Base-by-base conservation (phyloP, 257 asterid genomes). In the Primulina huaijiensis region DNA sequence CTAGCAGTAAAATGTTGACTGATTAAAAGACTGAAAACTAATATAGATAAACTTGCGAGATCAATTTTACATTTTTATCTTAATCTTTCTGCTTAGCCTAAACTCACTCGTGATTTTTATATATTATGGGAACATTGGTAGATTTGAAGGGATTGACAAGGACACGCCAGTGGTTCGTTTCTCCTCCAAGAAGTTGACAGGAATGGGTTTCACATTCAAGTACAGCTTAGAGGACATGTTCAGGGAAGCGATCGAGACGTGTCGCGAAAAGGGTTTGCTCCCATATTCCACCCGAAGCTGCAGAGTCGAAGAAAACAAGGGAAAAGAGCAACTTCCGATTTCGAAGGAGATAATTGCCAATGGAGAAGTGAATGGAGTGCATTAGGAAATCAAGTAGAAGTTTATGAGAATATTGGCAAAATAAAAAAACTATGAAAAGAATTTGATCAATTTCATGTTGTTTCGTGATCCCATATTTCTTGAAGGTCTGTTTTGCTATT, bases 151-250 rank as follows among this genome's bases (percentile, higher is more conserved):
- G 35, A 89, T 90, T 37, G 87, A 89, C 25, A 79, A 90, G 81
- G 84, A 85, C 82, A 82, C 82, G 78, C 82, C 88, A 7, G 68
- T 82, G 69, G 95, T 87, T 60, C 66, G 83, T 4, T 93, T 90
- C 80, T 90, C 96, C 17, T 86, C 97, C 61, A 82, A 90, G 91
- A 90, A 90, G 77, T 62, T 89, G 81, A 43, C 10, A 46, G 85
- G 60, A 17, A 82, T 84, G 90, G 99, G 96, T 11, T 93, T 93
- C 46, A 46, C 79, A 6, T 93, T 82, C 79, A 90, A 93, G 85
- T 83, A 90, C 81, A 81, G 81, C 14, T 72, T 90, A 72, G 91
- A 86, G 82, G 96, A 93, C 74, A 93, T 93, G 97, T 93, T 63
- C 60, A 78, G 74, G 78, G 99, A 76, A 64, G 96, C 99, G 68